Evolutionary conservation across 2,329 filamentous ascomycete genomes (phyloP).

Genomic region (Dactylonectria macrodidyma): DNA sequence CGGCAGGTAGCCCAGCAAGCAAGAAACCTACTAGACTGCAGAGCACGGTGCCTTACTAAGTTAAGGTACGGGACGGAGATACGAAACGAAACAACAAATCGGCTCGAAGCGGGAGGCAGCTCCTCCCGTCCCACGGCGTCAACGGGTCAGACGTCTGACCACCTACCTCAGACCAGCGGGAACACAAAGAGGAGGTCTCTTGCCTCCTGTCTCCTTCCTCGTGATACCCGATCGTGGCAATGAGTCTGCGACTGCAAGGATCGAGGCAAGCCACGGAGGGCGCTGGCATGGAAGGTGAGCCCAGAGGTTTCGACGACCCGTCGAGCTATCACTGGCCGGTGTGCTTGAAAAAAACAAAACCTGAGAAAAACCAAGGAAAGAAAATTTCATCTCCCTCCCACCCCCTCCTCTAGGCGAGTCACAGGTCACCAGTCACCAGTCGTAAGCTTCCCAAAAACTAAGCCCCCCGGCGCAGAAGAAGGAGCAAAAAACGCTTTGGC

Average conservation of each 20-base stretch:
- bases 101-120: neutral
- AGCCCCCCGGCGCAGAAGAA: conserved; percentile 14
- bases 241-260: neutral
- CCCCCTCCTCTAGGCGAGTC: neutral
- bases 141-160: too few species aligned
- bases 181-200: neutral
- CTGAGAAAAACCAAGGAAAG: conserved; percentile 12
- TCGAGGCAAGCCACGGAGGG: conserved; percentile 27
- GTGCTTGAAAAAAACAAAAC: conserved; percentile 25
- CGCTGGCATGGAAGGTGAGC: conserved; percentile 2
- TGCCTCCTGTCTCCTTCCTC: neutral
- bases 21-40: neutral
- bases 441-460: neutral
- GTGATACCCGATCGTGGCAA: neutral
- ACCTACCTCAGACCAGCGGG: neutral
- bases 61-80: neutral
- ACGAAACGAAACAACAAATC: conserved; percentile 27
- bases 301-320: conserved; percentile 22
- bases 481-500: neutral
- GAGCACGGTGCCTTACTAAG: neutral
- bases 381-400: neutral
- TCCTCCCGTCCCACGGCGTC: neutral
- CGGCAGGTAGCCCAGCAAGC: conserved; percentile 11
- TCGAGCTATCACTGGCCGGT: conserved; percentile 15
- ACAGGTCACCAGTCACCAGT: neutral